phyloP scores from a whole-genome alignment of 352 stramenopile species.

The Salisapilia sapeloensis region DNA sequence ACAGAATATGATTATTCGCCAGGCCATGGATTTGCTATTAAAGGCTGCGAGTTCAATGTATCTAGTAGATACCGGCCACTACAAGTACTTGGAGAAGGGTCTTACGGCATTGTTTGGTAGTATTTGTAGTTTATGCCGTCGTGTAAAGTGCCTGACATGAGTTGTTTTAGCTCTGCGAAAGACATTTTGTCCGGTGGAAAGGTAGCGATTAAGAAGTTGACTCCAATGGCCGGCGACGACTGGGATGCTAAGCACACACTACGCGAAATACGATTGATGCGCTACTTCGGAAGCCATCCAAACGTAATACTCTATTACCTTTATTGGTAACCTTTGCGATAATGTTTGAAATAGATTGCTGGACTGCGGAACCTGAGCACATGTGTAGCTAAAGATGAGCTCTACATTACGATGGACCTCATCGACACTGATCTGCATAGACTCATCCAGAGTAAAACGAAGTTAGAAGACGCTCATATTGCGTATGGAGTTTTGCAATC shows the following conservation, averaged over 20 bases:
- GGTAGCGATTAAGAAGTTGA: constrained; percentile 89
- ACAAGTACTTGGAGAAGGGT: constrained; percentile 82
- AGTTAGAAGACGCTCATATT: constrained; percentile 62
- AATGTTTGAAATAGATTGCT: constrained; percentile 23
- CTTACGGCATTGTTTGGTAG: constrained; percentile 85
- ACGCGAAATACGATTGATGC: constrained; percentile 82
- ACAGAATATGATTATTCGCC: constrained; percentile 40
- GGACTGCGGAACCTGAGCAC: constrained; percentile 69
- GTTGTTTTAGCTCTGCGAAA: constrained; percentile 27
- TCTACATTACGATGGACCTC: constrained; percentile 93
- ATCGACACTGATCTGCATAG: constrained; percentile 87
- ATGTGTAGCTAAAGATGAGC: constrained; percentile 78
- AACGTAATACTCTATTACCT: constrained; percentile 29
- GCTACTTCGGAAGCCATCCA: constrained; percentile 79
- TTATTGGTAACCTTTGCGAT: neutral
- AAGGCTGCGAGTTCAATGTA: constrained; percentile 77
- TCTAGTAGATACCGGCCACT: constrained; percentile 57
- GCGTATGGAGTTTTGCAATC: constrained; percentile 13
- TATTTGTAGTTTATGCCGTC: constrained; percentile 2
- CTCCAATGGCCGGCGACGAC: constrained; percentile 79
- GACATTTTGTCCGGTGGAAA: constrained; percentile 56
- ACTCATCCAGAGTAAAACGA: constrained; percentile 80
- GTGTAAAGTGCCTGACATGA: constrained; percentile 3
- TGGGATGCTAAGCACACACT: constrained; percentile 85
- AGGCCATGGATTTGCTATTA: constrained; percentile 60